Evolutionary conservation across 306 rosid species (phyloP), one percentile per base, ranked within the genome.

Genomic region (Astragalus glycyphyllos): DNA sequence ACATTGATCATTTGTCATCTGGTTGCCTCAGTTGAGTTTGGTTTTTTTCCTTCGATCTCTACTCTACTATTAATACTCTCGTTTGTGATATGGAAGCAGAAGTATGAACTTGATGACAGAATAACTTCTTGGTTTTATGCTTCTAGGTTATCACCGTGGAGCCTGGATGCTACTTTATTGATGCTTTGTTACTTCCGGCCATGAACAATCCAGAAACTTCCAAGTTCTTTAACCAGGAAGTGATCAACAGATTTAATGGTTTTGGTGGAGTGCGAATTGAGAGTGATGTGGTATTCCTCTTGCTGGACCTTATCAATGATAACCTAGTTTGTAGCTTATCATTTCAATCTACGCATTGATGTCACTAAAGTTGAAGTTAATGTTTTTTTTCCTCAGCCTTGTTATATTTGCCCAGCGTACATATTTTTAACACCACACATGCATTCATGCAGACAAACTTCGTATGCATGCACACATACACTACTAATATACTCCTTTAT

Each of bases 121-220:
- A 38, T 73, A 42, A 73, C 80, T 68, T 49, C 54, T 57, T 64
- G 69, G 29, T 62, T 72, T 42, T 74, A 51, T 69, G 37, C 74
- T 73, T 82, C 58, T 66, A 92, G 98, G 97, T 90, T 80, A 90
- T 92, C 65, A 90, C 98, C 0, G 98, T 92, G 76, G 97, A 92
- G 80, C 98, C 97, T 53, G 96, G 98, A 67, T 92, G 97, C 90
- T 92, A 92, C 91, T 88, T 92, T 62, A 88, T 90, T 60, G 90
- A 92, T 77, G 91, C 97, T 68, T 72, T 92, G 81, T 79, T 90
- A 75, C 80, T 58, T 71, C 88, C 98, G 3, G 91, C 96, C 50
- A 76, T 88, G 91, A 77, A 68, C 73, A 77, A 64, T 69, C 80
- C 86, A 47, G 84, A 77, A 15, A 86, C 93, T 53, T 61, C 80